Base-by-base conservation (phyloP, 768 basidiomycete species). In the Boletellus emodensis region DNA sequence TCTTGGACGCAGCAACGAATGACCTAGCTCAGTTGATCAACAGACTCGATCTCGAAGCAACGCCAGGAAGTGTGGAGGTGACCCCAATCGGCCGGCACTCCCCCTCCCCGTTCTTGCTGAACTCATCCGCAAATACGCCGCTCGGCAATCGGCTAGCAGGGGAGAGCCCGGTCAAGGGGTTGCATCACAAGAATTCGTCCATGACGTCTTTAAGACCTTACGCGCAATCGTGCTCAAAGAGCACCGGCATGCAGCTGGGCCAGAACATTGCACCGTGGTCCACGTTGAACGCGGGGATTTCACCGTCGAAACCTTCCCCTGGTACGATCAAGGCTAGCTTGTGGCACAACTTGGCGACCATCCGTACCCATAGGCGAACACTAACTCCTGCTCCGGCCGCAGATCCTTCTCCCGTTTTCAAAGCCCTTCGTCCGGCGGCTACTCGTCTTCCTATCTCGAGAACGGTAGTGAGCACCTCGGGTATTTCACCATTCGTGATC, bases 1-100 rank as follows among this genome's bases (percentile, higher is more conserved):
- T 88, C 28, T 70, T 90, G n/a, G 85, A 85, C 54, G 86, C 87
- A 0, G 89, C 86, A 0, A 91, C 89, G 1, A 81, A 87, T 44
- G 89, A 91, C 37, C 76, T 92, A 4, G 89, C 85, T 0, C 80
- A 80, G 48, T 71, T 92, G 4, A 87, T 92, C 64, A 87, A 84
- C 54, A 78, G 79, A n/a, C 74, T 92, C n/a, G 86, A 90, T 56
- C 72, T 92, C 4, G 82, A 89, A 61, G 86, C 87, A 4, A 91
- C 90, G 0, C 89, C 88, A 0, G 72, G 74, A 3, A 80, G 76
- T 2, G 73, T 77, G 1, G 76, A 80, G 32, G 51, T 70, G 45
- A 74, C 78, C 2, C 78, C 81, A 3, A 66, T 75, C 20, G 66
- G 62, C 42, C 52, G 57, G 18, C 50, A 58, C 28, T 61, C 62